Percentiles rank a stretch among this genome's conserved stretches.
These are phyloP conservation scores for Diaporthe citri DNA, from an alignment of 2,329 filamentous ascomycete species.

Conservation along the genomic window DNA sequence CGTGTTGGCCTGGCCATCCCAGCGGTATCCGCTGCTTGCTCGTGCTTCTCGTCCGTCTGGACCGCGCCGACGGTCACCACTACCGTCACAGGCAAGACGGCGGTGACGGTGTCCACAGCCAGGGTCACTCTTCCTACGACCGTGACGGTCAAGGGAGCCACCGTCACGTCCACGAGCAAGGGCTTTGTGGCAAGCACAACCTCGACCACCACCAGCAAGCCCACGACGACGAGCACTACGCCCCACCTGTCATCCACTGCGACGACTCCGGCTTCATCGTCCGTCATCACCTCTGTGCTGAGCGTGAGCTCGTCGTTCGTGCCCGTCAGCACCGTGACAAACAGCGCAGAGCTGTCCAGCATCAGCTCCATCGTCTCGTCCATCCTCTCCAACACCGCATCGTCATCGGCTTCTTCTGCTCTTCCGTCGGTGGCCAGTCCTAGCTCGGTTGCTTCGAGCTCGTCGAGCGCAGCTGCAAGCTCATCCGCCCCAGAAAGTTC, in stretches of 20 bases:
- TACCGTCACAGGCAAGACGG: background rate
- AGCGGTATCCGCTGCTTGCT: constrained; percentile 11
- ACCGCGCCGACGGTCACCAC: constrained; percentile 17
- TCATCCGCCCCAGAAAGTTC: background rate
- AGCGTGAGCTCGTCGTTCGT: constrained; percentile 33
- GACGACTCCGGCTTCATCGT: constrained; percentile 1
- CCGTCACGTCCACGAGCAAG: constrained; percentile 26
- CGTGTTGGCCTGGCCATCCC: background rate
- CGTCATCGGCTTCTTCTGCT: background rate
- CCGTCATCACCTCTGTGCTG: constrained; percentile 17
- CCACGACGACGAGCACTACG: background rate
- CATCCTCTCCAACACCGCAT: background rate
- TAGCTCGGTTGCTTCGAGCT: background rate
- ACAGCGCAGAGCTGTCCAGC: constrained; percentile 26
- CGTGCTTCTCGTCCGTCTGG: constrained; percentile 24
- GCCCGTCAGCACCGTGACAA: constrained; percentile 29
- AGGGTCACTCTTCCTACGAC: constrained; percentile 22
- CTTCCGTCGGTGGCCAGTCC: background rate
- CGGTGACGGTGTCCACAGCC: constrained; percentile 21
- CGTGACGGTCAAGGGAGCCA: constrained; percentile 4
- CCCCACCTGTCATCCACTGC: background rate
- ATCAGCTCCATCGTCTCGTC: constrained; percentile 16
- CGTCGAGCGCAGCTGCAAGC: background rate
- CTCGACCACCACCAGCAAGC: background rate
- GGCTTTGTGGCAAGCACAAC: background rate